Base-by-base conservation (phyloP, 2,329 filamentous ascomycete genomes). In the Dothistroma pini region DNA sequence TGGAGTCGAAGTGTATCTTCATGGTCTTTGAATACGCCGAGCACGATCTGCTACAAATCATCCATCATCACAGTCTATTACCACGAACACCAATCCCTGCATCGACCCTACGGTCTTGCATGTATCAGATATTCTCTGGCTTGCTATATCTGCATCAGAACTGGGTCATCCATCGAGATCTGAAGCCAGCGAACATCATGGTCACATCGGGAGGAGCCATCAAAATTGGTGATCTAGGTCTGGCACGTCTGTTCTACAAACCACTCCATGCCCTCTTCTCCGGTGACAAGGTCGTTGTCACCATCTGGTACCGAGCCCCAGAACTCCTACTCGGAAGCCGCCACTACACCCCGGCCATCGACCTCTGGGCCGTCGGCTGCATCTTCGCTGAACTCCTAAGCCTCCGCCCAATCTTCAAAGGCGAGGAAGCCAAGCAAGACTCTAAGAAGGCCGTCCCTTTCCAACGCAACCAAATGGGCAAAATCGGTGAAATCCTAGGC, bases 1-100 rank as follows among this genome's bases (percentile, higher is more conserved):
- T 99, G 2, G 93, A 99, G 78, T 93, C 96, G 76, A 97, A 97
- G 79, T 97, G 93, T 79, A 97, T 99, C 75, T 99, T 93, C 78
- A 99, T 99, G 89, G 93, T 99, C 1, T 97, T 99, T 70, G 95
- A 97, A 76, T 99, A 96, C 75, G 95, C 95, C 68, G 95, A 99
- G 77, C 95, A 99, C 75, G 95, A 99, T 76, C 80, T 99, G 41
- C 82, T 99, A 4, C 95, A 99, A 75, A 97, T 99, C 74, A 97
- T 99, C 68, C 95, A 99, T 74, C 93, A 97, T 74, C 95, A 99
- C 76, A 96, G 90, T 1, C 89, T 96, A 74, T 89, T 93, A 60
- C 88, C 91, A 31, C 84, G 93, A 29, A 90, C 95, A 68, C 89
- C 91, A 6, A 97, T 99, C 61, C 92, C 93, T 0, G 89, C 93